phyloP scores from a whole-genome alignment of 495 filamentous ascomycete species.

The Penicillium dipodomyicola region DNA sequence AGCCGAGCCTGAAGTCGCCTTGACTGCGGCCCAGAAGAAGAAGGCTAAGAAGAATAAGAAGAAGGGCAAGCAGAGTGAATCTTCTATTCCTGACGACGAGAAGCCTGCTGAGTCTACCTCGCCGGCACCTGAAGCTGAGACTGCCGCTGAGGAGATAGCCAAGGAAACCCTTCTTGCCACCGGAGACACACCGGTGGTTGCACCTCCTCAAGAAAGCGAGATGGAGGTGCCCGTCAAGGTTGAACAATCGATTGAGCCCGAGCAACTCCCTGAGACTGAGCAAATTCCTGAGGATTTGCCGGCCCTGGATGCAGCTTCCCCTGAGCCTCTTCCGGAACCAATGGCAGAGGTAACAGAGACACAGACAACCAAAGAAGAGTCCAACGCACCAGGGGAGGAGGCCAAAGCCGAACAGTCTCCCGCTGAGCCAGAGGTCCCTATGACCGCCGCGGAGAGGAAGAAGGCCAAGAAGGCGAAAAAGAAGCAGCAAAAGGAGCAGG shows the following conservation, averaged over 20 bases:
- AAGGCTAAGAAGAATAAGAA: conserved; percentile 44
- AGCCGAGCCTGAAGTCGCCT: conserved; percentile 22
- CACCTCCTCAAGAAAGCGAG: conserved; percentile 1
- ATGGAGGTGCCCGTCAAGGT: background rate
- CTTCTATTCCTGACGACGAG: conserved; percentile 20
- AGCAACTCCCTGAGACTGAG: conserved; percentile 4
- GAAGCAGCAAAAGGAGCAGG: conserved; percentile 18
- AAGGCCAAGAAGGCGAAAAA: conserved; percentile 34
- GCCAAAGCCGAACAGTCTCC: background rate
- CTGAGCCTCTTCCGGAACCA: background rate
- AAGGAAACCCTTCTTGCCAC: background rate
- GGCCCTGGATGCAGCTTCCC: background rate
- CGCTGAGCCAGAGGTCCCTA: conserved; percentile 18
- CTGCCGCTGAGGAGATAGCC: background rate
- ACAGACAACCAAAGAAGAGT: background rate
- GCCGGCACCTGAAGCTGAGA: conserved; percentile 12
- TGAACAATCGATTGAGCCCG: background rate
- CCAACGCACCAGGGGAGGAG: background rate
- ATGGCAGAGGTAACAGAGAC: background rate
- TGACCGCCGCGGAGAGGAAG: conserved; percentile 35
- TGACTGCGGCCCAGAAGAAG: conserved; percentile 33
- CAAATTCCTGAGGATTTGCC: background rate
- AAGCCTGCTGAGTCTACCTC: conserved; percentile 14
- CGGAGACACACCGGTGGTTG: background rate
- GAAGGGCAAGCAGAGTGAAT: conserved; percentile 24